A percentile compares a stretch with the other conserved stretches of the same genome.
These are phyloP conservation scores for Scalesia atractyloides DNA, from an alignment of 129 eudicot genomes.

Conservation along the genomic window DNA sequence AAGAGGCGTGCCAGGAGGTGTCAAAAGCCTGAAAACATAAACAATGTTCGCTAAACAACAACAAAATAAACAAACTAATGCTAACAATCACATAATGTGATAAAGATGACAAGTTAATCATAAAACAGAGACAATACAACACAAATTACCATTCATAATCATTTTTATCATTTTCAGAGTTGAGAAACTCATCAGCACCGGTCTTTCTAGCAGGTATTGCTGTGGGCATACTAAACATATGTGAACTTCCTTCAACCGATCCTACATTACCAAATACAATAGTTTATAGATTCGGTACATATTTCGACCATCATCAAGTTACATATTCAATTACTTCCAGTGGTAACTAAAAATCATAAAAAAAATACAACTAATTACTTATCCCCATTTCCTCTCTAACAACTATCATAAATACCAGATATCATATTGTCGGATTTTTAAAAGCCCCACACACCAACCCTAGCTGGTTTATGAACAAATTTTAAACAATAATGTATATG, in stretches of 20 bases:
- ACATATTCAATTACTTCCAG: not conserved
- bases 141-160: constrained; percentile 90
- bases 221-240: constrained; percentile 61
- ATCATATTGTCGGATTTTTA: constrained; percentile 7
- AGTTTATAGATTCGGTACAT: constrained; percentile 1
- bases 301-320: not conserved
- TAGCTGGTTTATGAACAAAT: not conserved
- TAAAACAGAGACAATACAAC: not conserved
- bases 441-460: constrained; percentile 5
- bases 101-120: constrained; percentile 13
- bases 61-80: not conserved
- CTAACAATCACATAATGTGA: not conserved
- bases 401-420: constrained; percentile 13
- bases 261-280: constrained; percentile 50
- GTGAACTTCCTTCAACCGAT: constrained; percentile 64
- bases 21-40: constrained; percentile 78
- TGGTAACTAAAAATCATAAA: not conserved
- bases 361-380: not conserved
- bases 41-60: constrained; percentile 9
- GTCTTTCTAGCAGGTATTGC: constrained; percentile 62
- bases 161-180: constrained; percentile 84
- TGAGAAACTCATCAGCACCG: constrained; percentile 86
- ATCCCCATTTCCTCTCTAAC: constrained; percentile 13
- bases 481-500: not conserved
- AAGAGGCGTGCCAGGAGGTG: constrained; percentile 98